These are phyloP conservation scores for Cordyceps cicadae DNA, from an alignment of 2,329 filamentous ascomycete species.

Conservation along the genomic window DNA sequence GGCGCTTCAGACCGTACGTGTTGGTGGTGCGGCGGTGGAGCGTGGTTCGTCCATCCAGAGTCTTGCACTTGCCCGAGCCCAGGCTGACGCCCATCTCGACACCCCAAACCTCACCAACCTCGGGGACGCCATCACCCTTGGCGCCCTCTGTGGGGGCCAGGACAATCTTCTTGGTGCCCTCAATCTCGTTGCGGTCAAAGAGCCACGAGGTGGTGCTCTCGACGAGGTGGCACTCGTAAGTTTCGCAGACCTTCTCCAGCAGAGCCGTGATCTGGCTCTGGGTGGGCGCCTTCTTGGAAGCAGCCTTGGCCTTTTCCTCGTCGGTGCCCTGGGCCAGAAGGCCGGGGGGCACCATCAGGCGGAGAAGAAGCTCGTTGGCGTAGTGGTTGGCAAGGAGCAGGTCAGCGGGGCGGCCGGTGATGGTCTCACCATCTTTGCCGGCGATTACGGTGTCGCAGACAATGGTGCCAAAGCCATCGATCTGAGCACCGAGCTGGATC, in stretches of 20 bases:
- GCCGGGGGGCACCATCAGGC: conserved; percentile 86
- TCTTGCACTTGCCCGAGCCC: conserved; percentile 92
- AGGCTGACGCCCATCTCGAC: conserved; percentile 91
- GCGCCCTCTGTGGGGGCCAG: conserved; percentile 76
- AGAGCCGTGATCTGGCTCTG: conserved; percentile 81
- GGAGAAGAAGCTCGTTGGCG: conserved; percentile 87
- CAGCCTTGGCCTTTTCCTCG: conserved; percentile 91
- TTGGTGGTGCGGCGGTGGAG: conserved; percentile 88
- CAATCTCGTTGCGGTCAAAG: conserved; percentile 95
- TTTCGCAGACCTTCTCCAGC: conserved; percentile 84
- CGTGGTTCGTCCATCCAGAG: conserved; percentile 75
- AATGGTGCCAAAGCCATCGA: conserved; percentile 93
- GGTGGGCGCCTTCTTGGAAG: conserved; percentile 70
- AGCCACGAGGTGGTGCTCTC: conserved; percentile 98
- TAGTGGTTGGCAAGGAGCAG: conserved; percentile 87
- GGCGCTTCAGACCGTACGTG: conserved; percentile 88
- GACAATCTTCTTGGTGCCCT: conserved; percentile 96
- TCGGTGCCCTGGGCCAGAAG: conserved; percentile 74
- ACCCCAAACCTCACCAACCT: conserved; percentile 92
- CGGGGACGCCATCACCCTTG: conserved; percentile 83
- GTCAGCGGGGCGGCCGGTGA: conserved; percentile 75
- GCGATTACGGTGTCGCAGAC: conserved; percentile 89
- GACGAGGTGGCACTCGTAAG: conserved; percentile 84
- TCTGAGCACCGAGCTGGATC: conserved; percentile 98
- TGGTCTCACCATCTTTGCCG: conserved; percentile 51